Conservation (phyloP, 768 basidiomycete genomes). For the Leccinum disarticulatum region DNA sequence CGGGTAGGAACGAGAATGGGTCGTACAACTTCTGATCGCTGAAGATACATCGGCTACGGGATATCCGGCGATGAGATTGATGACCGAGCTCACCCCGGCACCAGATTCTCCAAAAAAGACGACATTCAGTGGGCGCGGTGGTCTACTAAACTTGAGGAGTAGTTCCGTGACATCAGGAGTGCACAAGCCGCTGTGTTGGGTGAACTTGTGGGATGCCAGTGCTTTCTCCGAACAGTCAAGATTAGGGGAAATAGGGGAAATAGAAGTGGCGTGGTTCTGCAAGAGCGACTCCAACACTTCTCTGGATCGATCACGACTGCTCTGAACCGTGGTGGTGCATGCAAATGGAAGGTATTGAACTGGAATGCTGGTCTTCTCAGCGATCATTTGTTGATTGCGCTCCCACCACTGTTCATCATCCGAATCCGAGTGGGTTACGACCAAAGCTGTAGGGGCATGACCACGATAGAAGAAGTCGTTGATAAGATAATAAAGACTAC, state of each 20-base stretch:
- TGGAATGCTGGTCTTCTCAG: background rate
- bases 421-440: constrained; percentile 34
- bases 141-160: background rate
- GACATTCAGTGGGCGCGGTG: constrained; percentile 19
- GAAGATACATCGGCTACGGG: background rate
- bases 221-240: background rate
- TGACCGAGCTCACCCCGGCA: constrained; percentile 33
- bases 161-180: background rate
- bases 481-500: constrained; percentile 34
- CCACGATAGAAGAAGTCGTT: constrained; percentile 33
- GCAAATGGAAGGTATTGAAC: background rate
- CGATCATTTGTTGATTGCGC: constrained; percentile 23
- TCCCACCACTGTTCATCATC: constrained; percentile 34
- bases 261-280: background rate
- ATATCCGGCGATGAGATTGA: background rate
- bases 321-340: background rate
- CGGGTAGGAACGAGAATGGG: background rate
- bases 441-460: constrained; percentile 34
- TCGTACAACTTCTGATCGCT: background rate
- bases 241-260: background rate
- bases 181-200: background rate
- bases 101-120: constrained; percentile 36
- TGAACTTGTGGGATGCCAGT: background rate
- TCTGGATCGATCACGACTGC: background rate
- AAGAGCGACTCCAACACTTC: background rate